Conservation (phyloP, 2,329 filamentous ascomycete species). For the Calonectria pauciramosa region DNA sequence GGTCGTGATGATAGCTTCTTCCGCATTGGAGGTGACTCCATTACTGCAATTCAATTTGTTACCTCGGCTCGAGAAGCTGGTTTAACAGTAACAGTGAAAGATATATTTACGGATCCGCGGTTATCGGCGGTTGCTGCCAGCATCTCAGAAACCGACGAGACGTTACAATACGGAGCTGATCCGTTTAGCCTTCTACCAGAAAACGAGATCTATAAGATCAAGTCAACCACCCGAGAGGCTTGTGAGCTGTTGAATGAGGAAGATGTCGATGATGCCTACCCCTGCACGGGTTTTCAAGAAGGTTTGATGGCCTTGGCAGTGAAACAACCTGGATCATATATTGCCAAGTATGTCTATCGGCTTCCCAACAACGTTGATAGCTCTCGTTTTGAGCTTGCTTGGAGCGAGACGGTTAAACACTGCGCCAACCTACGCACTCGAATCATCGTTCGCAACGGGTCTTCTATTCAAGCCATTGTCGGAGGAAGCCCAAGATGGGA, state of each 20-base stretch:
- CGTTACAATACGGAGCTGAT: not conserved
- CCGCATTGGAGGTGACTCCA: not conserved
- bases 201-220: not conserved
- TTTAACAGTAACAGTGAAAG: not conserved
- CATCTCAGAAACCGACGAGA: not conserved
- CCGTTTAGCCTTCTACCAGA: not conserved
- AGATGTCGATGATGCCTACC: not conserved
- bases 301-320: not conserved
- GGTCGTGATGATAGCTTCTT: not conserved
- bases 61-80: not conserved
- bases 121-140: not conserved
- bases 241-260: not conserved
- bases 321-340: not conserved
- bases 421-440: too few species aligned
- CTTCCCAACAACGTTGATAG: not conserved
- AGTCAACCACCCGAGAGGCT: not conserved
- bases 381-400: not conserved
- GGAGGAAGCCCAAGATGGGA: too few species aligned
- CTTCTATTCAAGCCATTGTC: too few species aligned
- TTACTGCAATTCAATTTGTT: not conserved
- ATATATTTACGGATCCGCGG: not conserved
- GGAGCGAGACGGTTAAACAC: not conserved
- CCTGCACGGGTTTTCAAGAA: not conserved
- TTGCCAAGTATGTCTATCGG: not conserved
- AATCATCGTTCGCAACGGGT: too few species aligned